A percentile compares a stretch with the other conserved stretches of the same genome.
Evolutionary conservation across 2,329 filamentous ascomycete genomes (phyloP).

Genomic region (Arthroderma sp.): DNA sequence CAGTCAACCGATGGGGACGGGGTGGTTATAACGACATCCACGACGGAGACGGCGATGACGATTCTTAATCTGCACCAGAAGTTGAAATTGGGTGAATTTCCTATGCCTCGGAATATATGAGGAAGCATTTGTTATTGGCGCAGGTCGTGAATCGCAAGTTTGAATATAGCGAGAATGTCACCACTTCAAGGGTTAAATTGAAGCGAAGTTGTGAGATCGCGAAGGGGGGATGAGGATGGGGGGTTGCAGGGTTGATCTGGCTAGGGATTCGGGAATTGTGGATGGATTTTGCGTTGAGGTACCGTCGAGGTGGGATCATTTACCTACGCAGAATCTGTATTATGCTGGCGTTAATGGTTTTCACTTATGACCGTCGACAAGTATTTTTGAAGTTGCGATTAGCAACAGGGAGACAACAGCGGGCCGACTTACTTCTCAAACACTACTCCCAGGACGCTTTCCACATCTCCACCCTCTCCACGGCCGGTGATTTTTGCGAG

Average conservation of each 20-base stretch:
- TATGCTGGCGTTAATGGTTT: conserved; percentile 17
- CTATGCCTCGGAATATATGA: too few relatives aligned
- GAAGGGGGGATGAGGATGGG: too few relatives aligned
- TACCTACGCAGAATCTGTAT: conserved; percentile 10
- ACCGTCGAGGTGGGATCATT: conserved; percentile 2
- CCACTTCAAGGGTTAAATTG: too few relatives aligned
- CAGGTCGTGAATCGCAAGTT: conserved; percentile 4
- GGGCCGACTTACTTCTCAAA: conserved; percentile 72
- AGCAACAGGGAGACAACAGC: background rate
- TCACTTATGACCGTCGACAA: conserved; percentile 9
- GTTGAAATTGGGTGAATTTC: too few relatives aligned
- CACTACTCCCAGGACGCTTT: conserved; percentile 89
- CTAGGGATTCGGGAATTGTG: too few relatives aligned
- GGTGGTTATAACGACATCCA: conserved; percentile 22
- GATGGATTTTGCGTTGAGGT: background rate
- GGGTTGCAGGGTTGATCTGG: too few relatives aligned
- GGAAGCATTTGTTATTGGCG: background rate
- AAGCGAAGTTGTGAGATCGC: too few relatives aligned
- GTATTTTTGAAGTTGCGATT: background rate
- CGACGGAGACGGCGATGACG: conserved; percentile 10
- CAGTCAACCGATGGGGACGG: conserved; percentile 15
- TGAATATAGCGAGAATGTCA: too few relatives aligned
- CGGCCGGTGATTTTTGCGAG: conserved; percentile 79
- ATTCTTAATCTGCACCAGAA: conserved; percentile 3
- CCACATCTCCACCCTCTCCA: conserved; percentile 75